Percentiles rank a stretch among this genome's conserved stretches.
These are phyloP conservation scores for Andrographis paniculata DNA, from an alignment of 305 asterid genomes.

Conservation along the genomic window DNA sequence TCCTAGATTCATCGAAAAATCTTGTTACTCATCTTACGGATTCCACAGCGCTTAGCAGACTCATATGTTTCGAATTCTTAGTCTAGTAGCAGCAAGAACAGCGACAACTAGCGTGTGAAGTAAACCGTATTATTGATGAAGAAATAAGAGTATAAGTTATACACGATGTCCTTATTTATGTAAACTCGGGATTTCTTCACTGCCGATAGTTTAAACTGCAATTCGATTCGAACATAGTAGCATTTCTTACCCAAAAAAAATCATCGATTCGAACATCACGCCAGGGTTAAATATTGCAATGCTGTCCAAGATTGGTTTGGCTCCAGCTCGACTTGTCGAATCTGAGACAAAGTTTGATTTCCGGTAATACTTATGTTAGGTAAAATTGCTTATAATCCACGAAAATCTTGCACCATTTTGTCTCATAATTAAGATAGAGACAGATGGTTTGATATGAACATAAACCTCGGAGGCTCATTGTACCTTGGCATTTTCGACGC, in stretches of 20 bases:
- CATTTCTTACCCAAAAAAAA: neutral
- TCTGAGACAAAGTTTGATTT: slow-evolving; percentile 45
- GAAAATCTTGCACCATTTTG: too few relatives aligned
- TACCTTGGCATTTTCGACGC: slow-evolving; percentile 97
- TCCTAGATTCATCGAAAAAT: neutral
- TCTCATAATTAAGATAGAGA: too few relatives aligned
- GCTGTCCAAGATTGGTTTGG: slow-evolving; percentile 89
- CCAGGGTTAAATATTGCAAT: slow-evolving; percentile 48
- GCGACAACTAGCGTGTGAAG: too few relatives aligned
- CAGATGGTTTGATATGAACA: too few relatives aligned
- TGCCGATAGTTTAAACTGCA: neutral
- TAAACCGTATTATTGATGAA: too few relatives aligned
- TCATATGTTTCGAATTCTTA: neutral
- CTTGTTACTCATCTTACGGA: neutral
- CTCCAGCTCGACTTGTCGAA: slow-evolving; percentile 59
- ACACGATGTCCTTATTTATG: neutral
- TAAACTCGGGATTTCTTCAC: neutral
- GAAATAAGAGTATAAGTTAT: neutral
- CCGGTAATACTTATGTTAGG: too few relatives aligned
- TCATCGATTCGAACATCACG: neutral
- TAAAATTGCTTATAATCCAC: too few relatives aligned
- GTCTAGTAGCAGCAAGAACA: neutral
- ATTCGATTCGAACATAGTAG: neutral
- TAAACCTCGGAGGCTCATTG: too few relatives aligned
- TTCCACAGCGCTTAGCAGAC: neutral